Evolutionary conservation across 768 basidiomycete species (phyloP).

Genomic region (Leccinum aurantiacum): DNA sequence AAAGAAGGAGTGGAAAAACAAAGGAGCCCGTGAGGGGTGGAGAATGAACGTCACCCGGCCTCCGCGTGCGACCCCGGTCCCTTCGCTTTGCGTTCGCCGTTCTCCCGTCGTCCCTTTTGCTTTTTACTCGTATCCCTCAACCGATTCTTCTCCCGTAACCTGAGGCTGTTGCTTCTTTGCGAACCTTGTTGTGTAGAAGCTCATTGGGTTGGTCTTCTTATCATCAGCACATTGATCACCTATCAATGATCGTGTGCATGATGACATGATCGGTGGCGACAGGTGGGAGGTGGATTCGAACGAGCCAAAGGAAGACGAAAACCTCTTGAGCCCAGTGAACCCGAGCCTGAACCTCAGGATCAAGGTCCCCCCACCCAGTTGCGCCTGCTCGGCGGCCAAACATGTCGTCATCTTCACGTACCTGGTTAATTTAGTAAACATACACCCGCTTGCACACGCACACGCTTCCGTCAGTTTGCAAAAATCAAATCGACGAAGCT

Average conservation of each 20-base stretch:
- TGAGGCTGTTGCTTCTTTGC: neutral
- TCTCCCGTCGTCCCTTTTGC: neutral
- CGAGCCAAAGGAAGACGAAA: neutral
- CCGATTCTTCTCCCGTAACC: neutral
- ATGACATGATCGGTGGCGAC: neutral
- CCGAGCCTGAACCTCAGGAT: neutral
- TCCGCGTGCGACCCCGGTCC: neutral
- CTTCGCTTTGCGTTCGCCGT: neutral
- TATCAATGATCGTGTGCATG: neutral
- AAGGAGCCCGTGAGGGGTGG: neutral
- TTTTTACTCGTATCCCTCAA: neutral
- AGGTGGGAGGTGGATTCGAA: neutral
- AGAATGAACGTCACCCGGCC: neutral
- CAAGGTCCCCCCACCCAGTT: neutral
- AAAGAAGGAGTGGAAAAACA: neutral
- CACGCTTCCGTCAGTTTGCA: neutral
- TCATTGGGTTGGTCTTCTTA: neutral
- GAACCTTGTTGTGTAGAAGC: neutral
- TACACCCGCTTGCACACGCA: neutral
- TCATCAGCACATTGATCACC: neutral
- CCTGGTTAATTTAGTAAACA: neutral
- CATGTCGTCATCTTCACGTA: neutral
- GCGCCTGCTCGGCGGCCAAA: neutral
- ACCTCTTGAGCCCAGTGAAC: neutral
- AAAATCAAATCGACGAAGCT: conserved; percentile 27